Percentiles rank a stretch among this genome's conserved stretches.
phyloP scores from a whole-genome alignment of 257 asterid species.

The Vinca minor region DNA sequence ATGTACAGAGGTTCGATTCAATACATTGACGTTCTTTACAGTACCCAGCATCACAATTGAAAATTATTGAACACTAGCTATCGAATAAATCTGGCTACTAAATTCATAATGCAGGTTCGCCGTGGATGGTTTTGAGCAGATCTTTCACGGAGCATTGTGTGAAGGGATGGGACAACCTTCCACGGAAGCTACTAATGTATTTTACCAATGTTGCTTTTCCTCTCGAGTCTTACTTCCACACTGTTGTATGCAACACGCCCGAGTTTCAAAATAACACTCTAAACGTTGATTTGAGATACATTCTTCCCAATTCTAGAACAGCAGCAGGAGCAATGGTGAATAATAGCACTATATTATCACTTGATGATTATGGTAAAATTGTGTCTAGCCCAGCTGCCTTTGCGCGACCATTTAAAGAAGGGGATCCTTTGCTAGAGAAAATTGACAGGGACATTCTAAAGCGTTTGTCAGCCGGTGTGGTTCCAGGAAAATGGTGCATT shows the following conservation, averaged over 20 bases:
- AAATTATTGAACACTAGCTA: too few relatives aligned
- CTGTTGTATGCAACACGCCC: constrained; percentile 45
- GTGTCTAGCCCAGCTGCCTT: constrained; percentile 17
- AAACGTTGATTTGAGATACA: constrained; percentile 30
- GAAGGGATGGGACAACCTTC: constrained; percentile 46
- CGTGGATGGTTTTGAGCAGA: constrained; percentile 49
- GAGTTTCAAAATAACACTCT: constrained; percentile 33
- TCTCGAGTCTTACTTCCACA: constrained; percentile 49
- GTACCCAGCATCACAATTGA: too few relatives aligned
- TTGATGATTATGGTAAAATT: background rate
- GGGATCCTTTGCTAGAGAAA: constrained; percentile 26
- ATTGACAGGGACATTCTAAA: constrained; percentile 31
- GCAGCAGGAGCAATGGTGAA: background rate
- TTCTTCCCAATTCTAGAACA: too few relatives aligned
- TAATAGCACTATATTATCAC: too few relatives aligned
- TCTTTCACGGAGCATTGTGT: constrained; percentile 43
- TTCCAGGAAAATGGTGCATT: constrained; percentile 43
- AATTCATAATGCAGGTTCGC: constrained; percentile 37
- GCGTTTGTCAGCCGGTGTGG: constrained; percentile 21
- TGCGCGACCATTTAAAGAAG: constrained; percentile 28
- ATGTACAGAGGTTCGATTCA: constrained; percentile 37
- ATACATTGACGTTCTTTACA: background rate
- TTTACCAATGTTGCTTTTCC: constrained; percentile 43
- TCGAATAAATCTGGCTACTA: too few relatives aligned
- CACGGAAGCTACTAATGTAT: constrained; percentile 54